Percentiles rank a stretch among this genome's conserved stretches.
Evolutionary conservation across 2,329 filamentous ascomycete genomes (phyloP).

Genomic region (Colletotrichum sp.): DNA sequence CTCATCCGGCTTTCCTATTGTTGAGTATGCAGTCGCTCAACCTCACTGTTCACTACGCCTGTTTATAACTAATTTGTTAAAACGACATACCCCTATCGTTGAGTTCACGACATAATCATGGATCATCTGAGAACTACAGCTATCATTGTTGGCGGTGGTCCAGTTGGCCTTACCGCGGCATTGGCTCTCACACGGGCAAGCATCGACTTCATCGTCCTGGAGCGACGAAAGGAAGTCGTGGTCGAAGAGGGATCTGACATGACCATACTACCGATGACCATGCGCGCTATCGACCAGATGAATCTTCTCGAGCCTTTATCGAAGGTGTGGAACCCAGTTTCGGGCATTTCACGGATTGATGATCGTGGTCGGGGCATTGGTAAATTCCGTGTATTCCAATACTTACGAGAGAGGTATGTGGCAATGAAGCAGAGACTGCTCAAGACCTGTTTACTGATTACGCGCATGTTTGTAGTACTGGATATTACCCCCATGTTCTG

Average conservation of each 20-base stretch:
- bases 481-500: conserved; percentile 28
- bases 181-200: conserved; percentile 28
- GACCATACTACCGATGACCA: conserved; percentile 30
- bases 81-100: too few relatives aligned
- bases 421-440: rapidly evolving
- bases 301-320: conserved; percentile 24
- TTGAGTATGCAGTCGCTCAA: neutral
- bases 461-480: conserved; percentile 20
- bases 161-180: conserved; percentile 30
- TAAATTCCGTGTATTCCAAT: neutral
- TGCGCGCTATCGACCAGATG: conserved; percentile 38
- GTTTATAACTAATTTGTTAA: neutral
- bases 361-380: neutral
- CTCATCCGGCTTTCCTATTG: rapidly evolving
- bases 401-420: neutral
- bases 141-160: conserved; percentile 29
- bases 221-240: conserved; percentile 26
- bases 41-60: neutral
- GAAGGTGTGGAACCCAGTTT: neutral
- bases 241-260: conserved; percentile 35
- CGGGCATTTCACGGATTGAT: neutral
- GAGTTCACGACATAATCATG: too few relatives aligned
- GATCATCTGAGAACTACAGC: neutral
- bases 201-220: neutral
- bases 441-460: rapidly evolving